phyloP scores from a whole-genome alignment of 208 protist genomes.

The Wallacemonas collosoma region DNA sequence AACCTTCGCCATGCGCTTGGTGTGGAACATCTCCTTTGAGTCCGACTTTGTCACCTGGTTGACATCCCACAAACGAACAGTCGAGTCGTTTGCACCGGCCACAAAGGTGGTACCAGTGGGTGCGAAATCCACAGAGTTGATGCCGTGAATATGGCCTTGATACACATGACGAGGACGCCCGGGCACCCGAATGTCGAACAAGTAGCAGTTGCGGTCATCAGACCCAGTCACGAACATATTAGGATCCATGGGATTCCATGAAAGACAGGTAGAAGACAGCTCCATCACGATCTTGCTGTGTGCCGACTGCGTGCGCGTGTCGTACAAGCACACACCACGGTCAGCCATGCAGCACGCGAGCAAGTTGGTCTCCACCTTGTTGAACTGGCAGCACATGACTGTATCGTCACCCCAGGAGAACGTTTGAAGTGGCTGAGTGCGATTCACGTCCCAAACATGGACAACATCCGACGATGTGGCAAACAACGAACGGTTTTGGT shows the following conservation, averaged over 20 bases:
- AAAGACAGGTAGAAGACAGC: constrained; percentile 93
- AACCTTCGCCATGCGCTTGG: constrained; percentile 98
- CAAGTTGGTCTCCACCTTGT: constrained; percentile 93
- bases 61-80: constrained; percentile 95
- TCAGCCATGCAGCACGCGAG: constrained; percentile 93
- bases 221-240: constrained; percentile 96
- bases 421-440: constrained; percentile 92
- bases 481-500: constrained; percentile 89
- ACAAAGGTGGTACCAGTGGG: constrained; percentile 96
- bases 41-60: constrained; percentile 84
- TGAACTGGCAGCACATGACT: constrained; percentile 91
- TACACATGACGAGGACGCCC: constrained; percentile 93
- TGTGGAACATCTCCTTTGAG: constrained; percentile 97
- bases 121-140: constrained; percentile 95
- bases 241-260: constrained; percentile 98
- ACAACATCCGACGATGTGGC: constrained; percentile 93
- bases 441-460: constrained; percentile 92
- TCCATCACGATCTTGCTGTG: constrained; percentile 94
- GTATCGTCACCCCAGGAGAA: constrained; percentile 96
- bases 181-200: constrained; percentile 97
- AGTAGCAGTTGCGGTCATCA: constrained; percentile 98
- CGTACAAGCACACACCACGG: constrained; percentile 95
- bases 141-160: constrained; percentile 95
- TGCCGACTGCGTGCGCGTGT: constrained; percentile 87
- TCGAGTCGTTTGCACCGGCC: constrained; percentile 95